Base-by-base conservation (phyloP, 2,329 filamentous ascomycete genomes). In the Pezicula carpinea region DNA sequence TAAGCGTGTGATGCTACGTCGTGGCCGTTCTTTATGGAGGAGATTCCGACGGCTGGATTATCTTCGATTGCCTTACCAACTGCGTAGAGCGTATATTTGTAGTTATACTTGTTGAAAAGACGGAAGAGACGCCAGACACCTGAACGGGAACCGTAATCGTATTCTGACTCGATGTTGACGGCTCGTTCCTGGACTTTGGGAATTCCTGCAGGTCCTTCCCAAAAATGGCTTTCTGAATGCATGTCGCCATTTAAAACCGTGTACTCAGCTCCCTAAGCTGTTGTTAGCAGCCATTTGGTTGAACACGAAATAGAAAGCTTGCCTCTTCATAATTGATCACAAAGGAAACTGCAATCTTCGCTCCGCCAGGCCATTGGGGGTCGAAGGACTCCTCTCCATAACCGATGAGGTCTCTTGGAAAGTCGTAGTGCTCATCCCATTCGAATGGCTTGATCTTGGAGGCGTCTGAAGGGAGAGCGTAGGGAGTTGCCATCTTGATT, bases 41-140 rank as follows among this genome's bases (percentile, higher is more conserved):
- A 67, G 43, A 65, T 60, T 6, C 64, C 69, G 42, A 69, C 69
- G 15, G 58, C 58, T 1, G 67, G 67, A 51, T 71, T 70, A 33
- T 65, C 57, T 50, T 70, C 63, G 52, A 71, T 60, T 1, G 69
- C 68, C 15, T 63, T 56, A 1, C 65, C 67, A 6, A 72, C 62
- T 2, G 68, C 68, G 47, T 66, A 72, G 1, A 69, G 62, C 1
- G 69, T 72, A 47, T 71, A 69, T 41, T 65, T 65, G 67, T 66
- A 69, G 5, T 64, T 65, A 34, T 66, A 67, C 47, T 69, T 67
- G 46, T 66, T 64, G 54, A 71, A 70, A 3, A 72, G 56, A 3
- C 66, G 59, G 50, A 68, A 62, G 5, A 72, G 53, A 13, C 69
- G 57, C 68, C 69, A 71, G 5, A 66, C 61, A 4, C 65, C 65